phyloP scores from a whole-genome alignment of 371 early-diverging fungal genomes.

The Mucor indicus region DNA sequence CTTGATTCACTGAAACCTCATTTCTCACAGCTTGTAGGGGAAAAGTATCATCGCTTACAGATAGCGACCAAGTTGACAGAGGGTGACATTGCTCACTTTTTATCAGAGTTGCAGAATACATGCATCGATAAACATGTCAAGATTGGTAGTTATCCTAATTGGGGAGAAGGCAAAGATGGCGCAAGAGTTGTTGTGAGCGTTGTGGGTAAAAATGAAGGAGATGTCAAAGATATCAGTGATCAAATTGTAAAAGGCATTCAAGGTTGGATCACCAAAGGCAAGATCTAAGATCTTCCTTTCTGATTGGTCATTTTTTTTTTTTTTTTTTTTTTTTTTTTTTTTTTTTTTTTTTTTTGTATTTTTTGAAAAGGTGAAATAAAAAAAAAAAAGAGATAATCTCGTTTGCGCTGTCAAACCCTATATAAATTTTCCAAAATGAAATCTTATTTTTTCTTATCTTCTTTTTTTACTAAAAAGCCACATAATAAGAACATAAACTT shows the following conservation, averaged over 20 bases:
- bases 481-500: too few relatives aligned
- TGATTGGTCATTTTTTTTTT: background rate
- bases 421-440: too few relatives aligned
- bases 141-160: constrained; percentile 71
- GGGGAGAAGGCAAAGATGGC: constrained; percentile 33
- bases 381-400: too few relatives aligned
- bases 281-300: background rate
- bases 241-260: constrained; percentile 13
- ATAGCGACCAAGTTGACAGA: constrained; percentile 56
- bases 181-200: constrained; percentile 50
- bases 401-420: too few relatives aligned
- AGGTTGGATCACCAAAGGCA: constrained; percentile 17
- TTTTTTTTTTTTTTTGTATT: background rate
- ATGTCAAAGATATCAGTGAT: constrained; percentile 21
- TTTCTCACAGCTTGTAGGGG: background rate
- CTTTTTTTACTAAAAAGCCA: background rate
- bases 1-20: constrained; percentile 32
- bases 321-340: background rate
- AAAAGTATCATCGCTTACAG: constrained; percentile 45
- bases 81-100: constrained; percentile 51
- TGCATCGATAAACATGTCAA: constrained; percentile 43
- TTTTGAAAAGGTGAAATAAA: background rate
- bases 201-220: constrained; percentile 42
- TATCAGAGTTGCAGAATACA: constrained; percentile 46
- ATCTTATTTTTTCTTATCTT: background rate